Conservation (phyloP, 352 stramenopile genomes). For the Hyaloperonospora arabidopsidis region DNA sequence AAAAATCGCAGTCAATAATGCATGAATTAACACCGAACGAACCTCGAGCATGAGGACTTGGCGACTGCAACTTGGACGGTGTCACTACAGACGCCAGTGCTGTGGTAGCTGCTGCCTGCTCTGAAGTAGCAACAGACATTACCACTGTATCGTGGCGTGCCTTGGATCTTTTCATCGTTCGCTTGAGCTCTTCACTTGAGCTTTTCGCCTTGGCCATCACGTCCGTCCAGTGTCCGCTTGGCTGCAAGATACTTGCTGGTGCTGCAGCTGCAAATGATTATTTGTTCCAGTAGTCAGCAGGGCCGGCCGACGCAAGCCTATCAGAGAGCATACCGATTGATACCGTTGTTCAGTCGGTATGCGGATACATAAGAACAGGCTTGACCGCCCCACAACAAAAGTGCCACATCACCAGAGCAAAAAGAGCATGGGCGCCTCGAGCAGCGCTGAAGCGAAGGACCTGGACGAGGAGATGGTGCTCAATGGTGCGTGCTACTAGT, state of each 20-base stretch:
- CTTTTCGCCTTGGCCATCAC: conserved; percentile 56
- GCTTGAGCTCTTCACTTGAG: conserved; percentile 57
- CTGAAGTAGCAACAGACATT: conserved; percentile 8
- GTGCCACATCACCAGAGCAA: conserved; percentile 27
- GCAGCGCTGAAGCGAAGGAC: conserved; percentile 43
- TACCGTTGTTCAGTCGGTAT: neutral
- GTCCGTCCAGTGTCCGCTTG: neutral
- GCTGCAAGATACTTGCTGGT: conserved; percentile 4
- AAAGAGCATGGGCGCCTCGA: conserved; percentile 34
- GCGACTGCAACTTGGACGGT: conserved; percentile 39
- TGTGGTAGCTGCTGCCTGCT: conserved; percentile 10
- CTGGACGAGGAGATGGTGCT: conserved; percentile 54
- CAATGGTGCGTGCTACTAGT: conserved; percentile 38
- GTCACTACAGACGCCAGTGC: conserved; percentile 17
- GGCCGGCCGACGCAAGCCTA: conserved; percentile 2
- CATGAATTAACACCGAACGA: conserved; percentile 2
- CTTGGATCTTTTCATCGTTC: conserved; percentile 59
- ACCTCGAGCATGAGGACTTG: conserved; percentile 39
- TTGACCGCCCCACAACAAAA: conserved; percentile 1
- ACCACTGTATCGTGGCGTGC: conserved; percentile 28
- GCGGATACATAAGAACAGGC: conserved; percentile 1
- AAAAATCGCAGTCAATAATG: neutral
- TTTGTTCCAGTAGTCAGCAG: conserved; percentile 11
- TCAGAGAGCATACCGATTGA: conserved; percentile 11
- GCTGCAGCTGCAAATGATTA: conserved; percentile 10